Percentiles rank a stretch among this genome's conserved stretches.
phyloP scores from a whole-genome alignment of 306 rosid genomes.

The Trifolium repens region DNA sequence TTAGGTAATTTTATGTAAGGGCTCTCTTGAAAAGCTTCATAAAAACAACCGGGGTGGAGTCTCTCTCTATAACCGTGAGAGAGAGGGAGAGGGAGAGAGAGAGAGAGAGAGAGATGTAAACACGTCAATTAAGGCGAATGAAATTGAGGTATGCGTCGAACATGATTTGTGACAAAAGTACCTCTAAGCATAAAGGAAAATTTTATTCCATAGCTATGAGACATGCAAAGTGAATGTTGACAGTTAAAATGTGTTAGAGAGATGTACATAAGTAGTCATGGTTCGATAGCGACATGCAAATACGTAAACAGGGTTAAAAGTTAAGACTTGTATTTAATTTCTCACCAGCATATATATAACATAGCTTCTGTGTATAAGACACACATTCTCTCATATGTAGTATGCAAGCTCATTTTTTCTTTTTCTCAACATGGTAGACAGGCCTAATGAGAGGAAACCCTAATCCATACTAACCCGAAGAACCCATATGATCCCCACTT shows the following conservation, averaged over 20 bases:
- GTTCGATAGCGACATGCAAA: background rate
- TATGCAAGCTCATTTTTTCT: background rate
- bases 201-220: background rate
- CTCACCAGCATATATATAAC: background rate
- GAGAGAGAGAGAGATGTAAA: background rate
- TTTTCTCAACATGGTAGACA: background rate
- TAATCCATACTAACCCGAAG: background rate
- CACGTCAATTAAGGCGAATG: background rate
- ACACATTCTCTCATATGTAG: background rate
- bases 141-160: slow-evolving; percentile 20
- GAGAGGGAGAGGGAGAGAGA: too few species aligned
- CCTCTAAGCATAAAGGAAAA: slow-evolving; percentile 1
- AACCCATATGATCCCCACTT: background rate
- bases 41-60: background rate
- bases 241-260: background rate
- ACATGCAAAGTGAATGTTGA: background rate
- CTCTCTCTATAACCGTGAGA: too few species aligned
- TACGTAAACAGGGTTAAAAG: background rate
- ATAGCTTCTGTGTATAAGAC: background rate
- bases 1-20: background rate
- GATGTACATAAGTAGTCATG: background rate
- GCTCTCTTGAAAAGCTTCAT: slow-evolving; percentile 15
- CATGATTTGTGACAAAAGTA: background rate
- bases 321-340: background rate
- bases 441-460: background rate